phyloP scores from a whole-genome alignment of 164 flowering plant species.

The Buxus sempervirens region DNA sequence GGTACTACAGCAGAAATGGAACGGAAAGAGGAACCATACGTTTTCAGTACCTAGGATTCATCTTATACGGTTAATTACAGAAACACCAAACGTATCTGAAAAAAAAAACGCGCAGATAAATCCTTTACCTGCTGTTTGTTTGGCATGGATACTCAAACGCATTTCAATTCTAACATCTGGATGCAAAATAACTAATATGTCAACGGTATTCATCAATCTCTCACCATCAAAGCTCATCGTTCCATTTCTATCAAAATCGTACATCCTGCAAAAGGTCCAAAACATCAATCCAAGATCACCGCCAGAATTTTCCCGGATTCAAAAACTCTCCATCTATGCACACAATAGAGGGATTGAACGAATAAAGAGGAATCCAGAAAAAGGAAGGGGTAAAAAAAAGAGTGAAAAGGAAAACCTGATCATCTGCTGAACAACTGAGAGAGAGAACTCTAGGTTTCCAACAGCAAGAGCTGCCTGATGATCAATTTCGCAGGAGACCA shows the following conservation, averaged over 20 bases:
- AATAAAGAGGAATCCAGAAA: not conserved
- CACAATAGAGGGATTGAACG: too few relatives aligned
- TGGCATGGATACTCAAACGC: too few relatives aligned
- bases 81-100: too few relatives aligned
- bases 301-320: not conserved
- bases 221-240: constrained; percentile 79
- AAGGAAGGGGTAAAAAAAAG: not conserved
- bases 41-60: too few relatives aligned
- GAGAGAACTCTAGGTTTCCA: constrained; percentile 64
- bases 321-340: not conserved
- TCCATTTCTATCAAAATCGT: constrained; percentile 78
- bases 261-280: constrained; percentile 48
- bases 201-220: not conserved
- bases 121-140: too few relatives aligned
- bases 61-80: too few relatives aligned
- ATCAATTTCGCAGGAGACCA: constrained; percentile 3
- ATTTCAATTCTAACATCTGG: too few relatives aligned
- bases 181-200: too few relatives aligned
- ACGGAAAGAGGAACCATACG: too few relatives aligned
- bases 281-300: constrained; percentile 1
- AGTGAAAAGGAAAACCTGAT: constrained; percentile 42
- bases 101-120: too few relatives aligned
- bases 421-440: constrained; percentile 82
- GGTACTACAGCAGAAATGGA: too few relatives aligned
- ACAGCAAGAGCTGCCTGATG: constrained; percentile 57